Base-by-base conservation (phyloP, 1,139 yeast genomes). In the Eremothecium sinecaudum region DNA sequence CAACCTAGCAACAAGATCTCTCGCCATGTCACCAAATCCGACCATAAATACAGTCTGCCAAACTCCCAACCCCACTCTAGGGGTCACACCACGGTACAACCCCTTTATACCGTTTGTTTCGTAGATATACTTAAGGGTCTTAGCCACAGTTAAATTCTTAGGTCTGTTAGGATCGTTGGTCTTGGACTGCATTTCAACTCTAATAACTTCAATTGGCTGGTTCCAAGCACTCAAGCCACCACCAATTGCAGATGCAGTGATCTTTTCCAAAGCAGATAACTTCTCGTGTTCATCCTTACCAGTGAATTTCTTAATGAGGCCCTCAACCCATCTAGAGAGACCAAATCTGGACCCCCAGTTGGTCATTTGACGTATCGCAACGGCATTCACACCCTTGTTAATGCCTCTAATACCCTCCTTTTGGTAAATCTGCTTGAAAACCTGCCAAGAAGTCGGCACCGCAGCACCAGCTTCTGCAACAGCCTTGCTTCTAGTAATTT, bases 21-120 rank as follows among this genome's bases (percentile, higher is more conserved):
- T 76, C 27, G 83, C 83, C 61, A 86, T 82, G 58, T 90, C 98
- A 56, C 97, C 98, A 47, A 90, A 76, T n/a, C 95, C 96, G 41
- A 90, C 97, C 97, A 90, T 90, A 62, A 93, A 90, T 31, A 90
- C 84, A 2, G 98, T 90, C 67, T 90, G 98, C 96, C 97, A 90
- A 43, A 90, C 81, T 46, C 97, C 94, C 49, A 90, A 71, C 37
- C 94, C 96, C 47, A 90, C 75, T 69, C 98, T 80, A 47, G 98
- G 98, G 9, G 97, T 75, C 31, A 87, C 96, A 56, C 98, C 98
- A 61, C 95, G 74, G 61, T 87, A 90, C 46, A 90, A 73, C 36
- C 98, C 98, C 64, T 76, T 79, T 42, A 86, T 44, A 48, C 98
- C 98, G 55, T 79, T 82, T 46, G 76, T 72, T 40, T 70, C 56